Percentiles rank a stretch among this genome's conserved stretches.
phyloP scores from a whole-genome alignment of 495 filamentous ascomycete species.

The Cenococcum geophilum region DNA sequence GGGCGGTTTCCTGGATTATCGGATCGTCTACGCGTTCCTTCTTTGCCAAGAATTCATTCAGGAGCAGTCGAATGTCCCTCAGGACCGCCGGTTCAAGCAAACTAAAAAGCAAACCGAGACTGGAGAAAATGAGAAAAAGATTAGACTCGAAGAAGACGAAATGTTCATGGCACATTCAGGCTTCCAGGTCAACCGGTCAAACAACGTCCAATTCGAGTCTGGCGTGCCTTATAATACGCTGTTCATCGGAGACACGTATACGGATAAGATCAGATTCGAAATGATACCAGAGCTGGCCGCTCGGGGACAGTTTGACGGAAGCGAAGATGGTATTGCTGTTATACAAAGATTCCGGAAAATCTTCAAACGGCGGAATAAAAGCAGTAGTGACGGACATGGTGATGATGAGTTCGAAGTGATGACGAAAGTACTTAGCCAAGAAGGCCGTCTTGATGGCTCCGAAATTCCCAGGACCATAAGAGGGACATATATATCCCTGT shows the following conservation, averaged over 20 bases:
- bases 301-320: not conserved
- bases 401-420: too few species aligned
- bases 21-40: slow-evolving; percentile 10
- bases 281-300: not conserved
- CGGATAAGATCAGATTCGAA: not conserved
- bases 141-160: not conserved
- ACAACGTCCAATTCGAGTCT: not conserved
- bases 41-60: slow-evolving; percentile 8
- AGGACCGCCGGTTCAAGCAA: slow-evolving; percentile 3
- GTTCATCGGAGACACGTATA: not conserved
- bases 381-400: too few species aligned
- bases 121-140: not conserved
- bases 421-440: too few species aligned
- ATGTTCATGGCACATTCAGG: not conserved
- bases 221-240: not conserved
- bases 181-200: not conserved
- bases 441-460: too few species aligned
- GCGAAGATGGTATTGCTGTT: not conserved
- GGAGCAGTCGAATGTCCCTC: not conserved
- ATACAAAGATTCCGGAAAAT: too few species aligned
- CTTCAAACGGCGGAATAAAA: too few species aligned
- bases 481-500: too few species aligned
- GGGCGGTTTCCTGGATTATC: slow-evolving; percentile 2
- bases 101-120: not conserved
- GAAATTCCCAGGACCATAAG: too few species aligned